Percentiles rank a stretch among this genome's conserved stretches.
Evolutionary conservation across 129 eudicot species (phyloP).

Genomic region (Pulicaria dysenterica): DNA sequence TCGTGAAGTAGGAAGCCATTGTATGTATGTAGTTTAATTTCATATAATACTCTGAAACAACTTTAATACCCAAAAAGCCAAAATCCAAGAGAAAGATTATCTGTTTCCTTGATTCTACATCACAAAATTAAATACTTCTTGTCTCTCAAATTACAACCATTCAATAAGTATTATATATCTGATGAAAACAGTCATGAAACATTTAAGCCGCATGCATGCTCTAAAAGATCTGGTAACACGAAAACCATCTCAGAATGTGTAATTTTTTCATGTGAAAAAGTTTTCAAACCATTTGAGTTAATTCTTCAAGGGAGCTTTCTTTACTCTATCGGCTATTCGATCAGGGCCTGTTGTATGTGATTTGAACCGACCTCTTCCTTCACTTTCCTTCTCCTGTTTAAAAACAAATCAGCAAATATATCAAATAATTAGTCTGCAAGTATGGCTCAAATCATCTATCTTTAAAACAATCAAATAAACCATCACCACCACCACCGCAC

Average conservation of each 20-base stretch:
- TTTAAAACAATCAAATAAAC: no score
- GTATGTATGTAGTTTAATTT: no score
- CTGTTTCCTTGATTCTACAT: constrained; percentile 15
- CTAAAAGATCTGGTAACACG: constrained; percentile 47
- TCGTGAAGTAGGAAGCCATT: no score
- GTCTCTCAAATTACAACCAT: background rate
- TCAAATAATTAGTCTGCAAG: background rate
- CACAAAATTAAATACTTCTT: constrained; percentile 2
- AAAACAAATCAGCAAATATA: constrained; percentile 11
- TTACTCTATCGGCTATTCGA: constrained; percentile 90
- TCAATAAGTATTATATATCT: constrained; percentile 1
- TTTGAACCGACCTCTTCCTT: constrained; percentile 93
- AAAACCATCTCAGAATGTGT: constrained; percentile 44
- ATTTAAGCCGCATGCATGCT: background rate
- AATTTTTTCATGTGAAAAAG: constrained; percentile 10
- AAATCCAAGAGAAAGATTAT: constrained; percentile 18
- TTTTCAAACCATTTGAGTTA: constrained; percentile 27
- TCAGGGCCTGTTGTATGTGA: constrained; percentile 88
- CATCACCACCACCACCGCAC: no score
- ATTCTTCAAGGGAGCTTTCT: constrained; percentile 93
- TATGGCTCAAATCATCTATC: no score
- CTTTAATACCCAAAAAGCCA: background rate
- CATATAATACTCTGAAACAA: background rate
- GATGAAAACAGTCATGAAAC: constrained; percentile 10
- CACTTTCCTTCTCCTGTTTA: constrained; percentile 78